phyloP scores from a whole-genome alignment of 805 yeast species.

The Wickerhamomyces silvicola region DNA sequence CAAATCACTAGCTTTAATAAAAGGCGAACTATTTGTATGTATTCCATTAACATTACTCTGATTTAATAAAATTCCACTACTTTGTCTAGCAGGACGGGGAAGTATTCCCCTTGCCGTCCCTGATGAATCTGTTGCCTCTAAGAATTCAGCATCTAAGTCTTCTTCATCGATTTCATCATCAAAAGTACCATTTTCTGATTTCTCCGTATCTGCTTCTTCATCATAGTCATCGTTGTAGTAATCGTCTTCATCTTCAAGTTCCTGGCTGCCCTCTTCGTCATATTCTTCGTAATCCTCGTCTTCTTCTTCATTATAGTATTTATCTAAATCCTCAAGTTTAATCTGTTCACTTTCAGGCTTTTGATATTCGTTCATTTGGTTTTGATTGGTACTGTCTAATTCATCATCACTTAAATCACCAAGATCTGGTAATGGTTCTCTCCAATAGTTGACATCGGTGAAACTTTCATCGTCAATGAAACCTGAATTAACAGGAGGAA shows the following conservation, averaged over 20 bases:
- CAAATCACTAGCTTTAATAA: constrained; percentile 20
- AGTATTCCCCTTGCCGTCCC: constrained; percentile 4
- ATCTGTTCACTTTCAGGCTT: constrained; percentile 4
- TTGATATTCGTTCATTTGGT: constrained; percentile 8
- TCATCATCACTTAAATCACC: constrained; percentile 50
- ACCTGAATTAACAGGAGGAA: constrained; percentile 65
- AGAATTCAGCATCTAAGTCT: constrained; percentile 24
- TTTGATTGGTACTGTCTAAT: constrained; percentile 15
- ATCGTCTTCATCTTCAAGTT: constrained; percentile 28
- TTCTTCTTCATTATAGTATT: constrained; percentile 14
- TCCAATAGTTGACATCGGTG: constrained; percentile 90
- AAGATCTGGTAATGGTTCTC: constrained; percentile 66
- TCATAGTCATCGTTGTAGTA: constrained; percentile 20
- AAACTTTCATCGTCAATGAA: constrained; percentile 38
- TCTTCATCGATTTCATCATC: constrained; percentile 20
- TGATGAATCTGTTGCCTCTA: constrained; percentile 17
- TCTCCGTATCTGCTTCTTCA: constrained; percentile 22
- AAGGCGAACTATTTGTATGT: constrained; percentile 5
- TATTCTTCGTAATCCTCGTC: constrained; percentile 17
- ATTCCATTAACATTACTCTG: constrained; percentile 12
- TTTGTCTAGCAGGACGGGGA: constrained; percentile 9
- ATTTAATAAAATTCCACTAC: constrained; percentile 14
- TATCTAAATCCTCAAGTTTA: constrained; percentile 14
- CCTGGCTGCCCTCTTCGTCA: constrained; percentile 25
- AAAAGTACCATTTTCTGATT: constrained; percentile 5